These are phyloP conservation scores for Puccinia polysora DNA, from an alignment of 1,284 basidiomycete genomes.

Conservation along the genomic window DNA sequence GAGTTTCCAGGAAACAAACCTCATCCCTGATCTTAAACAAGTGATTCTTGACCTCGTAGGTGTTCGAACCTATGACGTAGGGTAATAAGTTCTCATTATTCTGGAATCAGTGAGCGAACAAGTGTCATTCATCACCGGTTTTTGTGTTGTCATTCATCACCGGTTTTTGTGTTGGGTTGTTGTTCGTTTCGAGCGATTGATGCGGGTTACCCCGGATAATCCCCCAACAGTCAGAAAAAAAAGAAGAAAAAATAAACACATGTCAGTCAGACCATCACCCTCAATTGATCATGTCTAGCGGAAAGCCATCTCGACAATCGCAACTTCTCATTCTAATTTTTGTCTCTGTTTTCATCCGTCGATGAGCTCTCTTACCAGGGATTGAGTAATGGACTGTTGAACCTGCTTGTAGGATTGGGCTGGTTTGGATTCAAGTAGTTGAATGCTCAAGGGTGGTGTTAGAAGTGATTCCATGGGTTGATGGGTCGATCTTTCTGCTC, in stretches of 20 bases:
- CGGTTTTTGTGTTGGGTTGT: too few species aligned
- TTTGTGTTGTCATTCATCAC: too few species aligned
- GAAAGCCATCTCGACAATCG: too few species aligned
- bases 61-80: slow-evolving; percentile 18
- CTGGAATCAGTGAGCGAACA: slow-evolving; percentile 4
- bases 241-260: not conserved
- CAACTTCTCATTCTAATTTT: too few species aligned
- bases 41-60: slow-evolving; percentile 3
- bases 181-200: too few species aligned
- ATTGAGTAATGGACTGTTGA: not conserved
- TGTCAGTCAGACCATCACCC: too few species aligned
- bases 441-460: slow-evolving; percentile 16
- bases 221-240: not conserved
- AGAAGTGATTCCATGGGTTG: slow-evolving; percentile 23
- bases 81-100: slow-evolving; percentile 8
- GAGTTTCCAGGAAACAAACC: not conserved
- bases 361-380: too few species aligned
- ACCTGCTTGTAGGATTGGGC: slow-evolving; percentile 14
- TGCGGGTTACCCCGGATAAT: too few species aligned
- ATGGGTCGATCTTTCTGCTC: too few species aligned
- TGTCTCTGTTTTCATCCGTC: too few species aligned
- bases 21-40: slow-evolving; percentile 33
- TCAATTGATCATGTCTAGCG: too few species aligned
- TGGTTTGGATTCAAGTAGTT: slow-evolving; percentile 3
- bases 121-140: too few species aligned